Base-by-base conservation (phyloP, 352 stramenopile genomes). In the Pseudoperonospora humuli region DNA sequence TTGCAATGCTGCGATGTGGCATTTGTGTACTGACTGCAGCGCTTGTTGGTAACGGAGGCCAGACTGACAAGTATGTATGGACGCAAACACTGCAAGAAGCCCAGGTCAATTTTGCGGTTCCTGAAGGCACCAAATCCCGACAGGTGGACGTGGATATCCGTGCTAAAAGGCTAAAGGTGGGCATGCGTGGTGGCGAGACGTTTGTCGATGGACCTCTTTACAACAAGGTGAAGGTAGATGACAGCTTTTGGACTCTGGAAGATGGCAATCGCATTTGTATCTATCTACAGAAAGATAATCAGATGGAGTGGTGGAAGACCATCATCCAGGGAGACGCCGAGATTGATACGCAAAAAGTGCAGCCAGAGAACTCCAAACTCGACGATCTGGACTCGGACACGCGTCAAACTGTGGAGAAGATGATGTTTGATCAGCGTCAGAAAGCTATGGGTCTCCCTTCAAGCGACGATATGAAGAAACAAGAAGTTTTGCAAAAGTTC, bases 221-320 rank as follows among this genome's bases (percentile, higher is more conserved):
- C 66, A 97, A 98, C 48, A 70, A 85, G 26, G 84, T 99, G 20
- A 97, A 98, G 49, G 79, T 97, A 34, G 97, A 99, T 52, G 97
- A 99, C 68, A 97, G 87, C 57, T 98, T 98, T 59, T 99, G 97
- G 97, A 99, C 96, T 5, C 69, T 99, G n/a, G 83, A 95, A 52
- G 83, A 95, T 54, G 65, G 73, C 51, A 88, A 89, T 39, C 76
- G 78, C 41, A 83, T 95, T 35, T 89, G 86, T 29, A 64, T 99
- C 27, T 97, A 96, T 43, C 57, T 99, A 17, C 86, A 97, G 64
- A 99, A 99, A 65, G 81, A 97, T 13, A 99, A 99, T 67, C 77
- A 97, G 63, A 98, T 99, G 95, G 95, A 98, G 81, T 99, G 97
- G 97, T 99, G 97, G 97, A 96, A 97, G 57, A 86, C 75, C 40